phyloP scores from a whole-genome alignment of 2,329 filamentous ascomycete species.

The Neobulgaria alba region DNA sequence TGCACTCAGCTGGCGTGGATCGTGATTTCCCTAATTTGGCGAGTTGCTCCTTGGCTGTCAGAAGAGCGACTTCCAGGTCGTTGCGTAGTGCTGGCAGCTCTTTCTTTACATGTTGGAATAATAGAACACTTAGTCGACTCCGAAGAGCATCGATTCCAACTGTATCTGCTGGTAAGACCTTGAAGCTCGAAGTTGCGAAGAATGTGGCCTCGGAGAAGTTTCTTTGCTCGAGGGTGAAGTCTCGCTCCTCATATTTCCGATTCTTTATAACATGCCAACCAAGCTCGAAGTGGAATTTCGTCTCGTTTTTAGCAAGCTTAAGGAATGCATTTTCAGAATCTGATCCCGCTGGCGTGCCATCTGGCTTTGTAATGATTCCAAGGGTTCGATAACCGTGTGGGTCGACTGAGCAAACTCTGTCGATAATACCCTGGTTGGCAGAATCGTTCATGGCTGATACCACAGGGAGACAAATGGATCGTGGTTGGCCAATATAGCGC shows the following conservation, averaged over 20 bases:
- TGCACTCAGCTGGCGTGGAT: conserved; percentile 15
- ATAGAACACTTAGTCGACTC: conserved; percentile 18
- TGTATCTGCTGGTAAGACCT: conserved; percentile 12
- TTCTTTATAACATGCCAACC: conserved; percentile 44
- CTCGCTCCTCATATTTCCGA: conserved; percentile 31
- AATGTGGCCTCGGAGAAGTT: conserved; percentile 17
- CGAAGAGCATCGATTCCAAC: conserved; percentile 23
- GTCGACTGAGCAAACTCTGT: conserved; percentile 30
- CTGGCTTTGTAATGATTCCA: conserved; percentile 40
- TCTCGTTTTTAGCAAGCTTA: conserved; percentile 33
- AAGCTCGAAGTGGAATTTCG: conserved; percentile 33
- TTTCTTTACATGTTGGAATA: conserved; percentile 28
- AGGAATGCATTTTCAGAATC: conserved; percentile 30
- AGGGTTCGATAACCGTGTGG: conserved; percentile 31
- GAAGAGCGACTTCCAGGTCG: conserved; percentile 15
- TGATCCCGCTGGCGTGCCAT: conserved; percentile 31
- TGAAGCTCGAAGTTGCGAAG: conserved; percentile 25
- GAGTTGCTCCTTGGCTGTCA: conserved; percentile 4
- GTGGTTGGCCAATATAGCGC: conserved; percentile 33
- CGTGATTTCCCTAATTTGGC: conserved; percentile 11
- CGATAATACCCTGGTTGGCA: conserved; percentile 34
- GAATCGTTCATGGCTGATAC: conserved; percentile 36
- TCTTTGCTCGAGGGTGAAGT: conserved; percentile 22
- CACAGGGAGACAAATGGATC: conserved; percentile 39
- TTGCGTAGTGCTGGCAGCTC: conserved; percentile 23